Base-by-base conservation (phyloP, 2,329 filamentous ascomycete genomes). In the Ceratocystis ficicola region DNA sequence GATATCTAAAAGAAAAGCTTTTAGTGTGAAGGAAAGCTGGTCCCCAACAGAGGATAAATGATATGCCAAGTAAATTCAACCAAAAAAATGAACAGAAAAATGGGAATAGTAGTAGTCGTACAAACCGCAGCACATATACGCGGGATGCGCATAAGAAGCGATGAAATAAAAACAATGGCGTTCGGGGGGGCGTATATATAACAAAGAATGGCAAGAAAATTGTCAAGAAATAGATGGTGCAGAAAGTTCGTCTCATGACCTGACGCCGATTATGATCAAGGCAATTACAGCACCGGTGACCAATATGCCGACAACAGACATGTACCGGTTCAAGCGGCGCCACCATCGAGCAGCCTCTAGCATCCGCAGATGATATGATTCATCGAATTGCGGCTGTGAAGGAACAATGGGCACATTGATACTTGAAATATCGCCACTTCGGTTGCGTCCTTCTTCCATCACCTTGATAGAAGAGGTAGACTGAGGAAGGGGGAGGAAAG, bases 401-500 rank as follows among this genome's bases (percentile, higher is more conserved):
- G 61, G 44, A 15, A 63, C 59, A 44, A 65, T 65, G 36, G 57
- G 36, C 28, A 55, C 66, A 20, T 65, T 44, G 12, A 32, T 41
- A 12, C 46, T 44, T 15, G 59, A 22, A 30, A 65, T 52, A 52
- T 68, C 64, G 17, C 61, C 64, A 28, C 44, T 63, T 44, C 66
- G 65, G 59, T 52, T 63, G 30, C 60, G 61, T 46, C 71, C 74
- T 71, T 86, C 79, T 48, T 79, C 76, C 74, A 84, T 82, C 0
- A 75, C 71, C 28, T 78, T 75, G 6, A 83, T 81, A 0, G 75
- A 71, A 22, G 78, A 75, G 7, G 85, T 81, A 65, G 81, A 80
- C 1, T 77, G 77, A 8, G 88, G 88, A 5, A 95, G 75, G 0
- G 89, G 88, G 12, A 94, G 77, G 65, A 92, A 80, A 0, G 89